Conservation (phyloP, 495 filamentous ascomycete genomes). For the Corynascus novoguineensis region DNA sequence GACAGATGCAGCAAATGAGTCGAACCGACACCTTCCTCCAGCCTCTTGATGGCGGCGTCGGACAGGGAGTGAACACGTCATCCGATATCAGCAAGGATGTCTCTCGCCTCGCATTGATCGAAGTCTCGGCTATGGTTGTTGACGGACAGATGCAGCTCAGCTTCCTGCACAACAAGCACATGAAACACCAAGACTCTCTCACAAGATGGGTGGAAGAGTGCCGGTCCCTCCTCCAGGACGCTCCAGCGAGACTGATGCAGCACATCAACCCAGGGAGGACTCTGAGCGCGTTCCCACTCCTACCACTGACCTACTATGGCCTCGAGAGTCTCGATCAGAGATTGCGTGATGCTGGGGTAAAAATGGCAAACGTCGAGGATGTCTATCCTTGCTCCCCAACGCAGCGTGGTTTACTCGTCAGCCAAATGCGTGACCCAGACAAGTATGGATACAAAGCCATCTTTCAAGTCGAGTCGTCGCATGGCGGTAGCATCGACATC, state of each 20-base stretch:
- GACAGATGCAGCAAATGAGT: slow-evolving; percentile 42
- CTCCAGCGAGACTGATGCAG: slow-evolving; percentile 37
- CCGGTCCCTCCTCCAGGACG: slow-evolving; percentile 36
- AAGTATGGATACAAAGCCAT: slow-evolving; percentile 51
- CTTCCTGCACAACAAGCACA: slow-evolving; percentile 54
- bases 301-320: slow-evolving; percentile 48
- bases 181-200: slow-evolving; percentile 49
- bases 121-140: slow-evolving; percentile 35
- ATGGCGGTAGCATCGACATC: not conserved
- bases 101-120: slow-evolving; percentile 49
- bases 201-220: slow-evolving; percentile 45
- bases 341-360: slow-evolving; percentile 38
- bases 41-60: slow-evolving; percentile 29
- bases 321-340: slow-evolving; percentile 39
- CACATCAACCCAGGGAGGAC: slow-evolving; percentile 40
- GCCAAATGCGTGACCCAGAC: slow-evolving; percentile 45
- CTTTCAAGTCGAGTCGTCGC: slow-evolving; percentile 39
- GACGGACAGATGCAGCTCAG: slow-evolving; percentile 46
- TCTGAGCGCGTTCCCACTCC: slow-evolving; percentile 50
- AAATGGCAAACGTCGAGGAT: slow-evolving; percentile 30
- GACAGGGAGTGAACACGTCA: slow-evolving; percentile 34
- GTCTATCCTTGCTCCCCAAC: slow-evolving; percentile 43
- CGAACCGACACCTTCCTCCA: slow-evolving; percentile 48
- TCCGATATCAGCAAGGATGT: slow-evolving; percentile 42
- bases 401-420: slow-evolving; percentile 40